phyloP scores from a whole-genome alignment of 192 early-diverging fungal species.

The Backusella circina region DNA sequence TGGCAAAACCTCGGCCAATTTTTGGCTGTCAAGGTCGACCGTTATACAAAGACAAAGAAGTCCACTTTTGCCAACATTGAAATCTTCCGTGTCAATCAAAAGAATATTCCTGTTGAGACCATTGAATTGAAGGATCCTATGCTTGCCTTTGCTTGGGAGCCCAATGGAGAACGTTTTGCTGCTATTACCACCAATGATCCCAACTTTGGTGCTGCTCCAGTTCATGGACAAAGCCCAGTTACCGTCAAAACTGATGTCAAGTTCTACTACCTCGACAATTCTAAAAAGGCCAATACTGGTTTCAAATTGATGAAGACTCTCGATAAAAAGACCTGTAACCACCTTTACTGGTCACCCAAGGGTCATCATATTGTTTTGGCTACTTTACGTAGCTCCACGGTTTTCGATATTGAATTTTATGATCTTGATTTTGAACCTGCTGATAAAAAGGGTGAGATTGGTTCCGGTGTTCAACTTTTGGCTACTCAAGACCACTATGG shows the following conservation, averaged over 20 bases:
- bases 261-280: conserved; percentile 82
- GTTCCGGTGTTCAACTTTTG: conserved; percentile 59
- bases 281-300: conserved; percentile 55
- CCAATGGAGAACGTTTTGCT: conserved; percentile 85
- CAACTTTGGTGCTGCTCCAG: conserved; percentile 49
- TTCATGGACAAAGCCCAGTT: conserved; percentile 44
- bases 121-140: conserved; percentile 85
- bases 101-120: conserved; percentile 93
- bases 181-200: conserved; percentile 77
- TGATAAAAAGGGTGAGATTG: conserved; percentile 49
- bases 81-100: conserved; percentile 89
- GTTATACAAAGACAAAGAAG: conserved; percentile 90
- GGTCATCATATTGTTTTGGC: conserved; percentile 89
- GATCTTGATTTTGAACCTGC: conserved; percentile 79
- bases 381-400: conserved; percentile 68
- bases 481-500: conserved; percentile 86
- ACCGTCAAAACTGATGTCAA: conserved; percentile 63
- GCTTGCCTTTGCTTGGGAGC: conserved; percentile 92
- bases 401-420: conserved; percentile 89
- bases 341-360: conserved; percentile 92
- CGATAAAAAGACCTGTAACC: conserved; percentile 77
- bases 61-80: conserved; percentile 84
- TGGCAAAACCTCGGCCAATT: conserved; percentile 90
- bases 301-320: conserved; percentile 84
- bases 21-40: conserved; percentile 89